Percentiles rank a stretch among this genome's conserved stretches.
Conservation (phyloP, 805 yeast species). For the Cyberlindnera maclurae region DNA sequence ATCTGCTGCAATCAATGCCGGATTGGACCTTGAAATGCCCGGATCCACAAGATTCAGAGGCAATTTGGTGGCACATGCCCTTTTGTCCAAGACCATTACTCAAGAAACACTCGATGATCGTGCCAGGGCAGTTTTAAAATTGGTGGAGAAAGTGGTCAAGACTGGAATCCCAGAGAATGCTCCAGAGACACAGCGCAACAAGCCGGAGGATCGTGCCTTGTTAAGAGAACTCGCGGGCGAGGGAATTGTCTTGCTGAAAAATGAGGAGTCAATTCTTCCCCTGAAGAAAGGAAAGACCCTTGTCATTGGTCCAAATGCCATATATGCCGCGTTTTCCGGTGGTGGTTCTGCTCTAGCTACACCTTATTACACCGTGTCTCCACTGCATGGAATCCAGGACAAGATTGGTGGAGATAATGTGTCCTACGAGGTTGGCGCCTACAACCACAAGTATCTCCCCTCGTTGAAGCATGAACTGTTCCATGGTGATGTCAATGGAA, state of each 20-base stretch:
- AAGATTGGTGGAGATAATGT: conserved; percentile 17
- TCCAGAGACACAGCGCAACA: conserved; percentile 33
- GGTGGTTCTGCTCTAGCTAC: conserved; percentile 55
- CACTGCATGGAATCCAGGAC: conserved; percentile 37
- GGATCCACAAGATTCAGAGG: conserved; percentile 45
- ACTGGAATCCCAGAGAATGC: conserved; percentile 36
- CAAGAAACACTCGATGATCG: conserved; percentile 38
- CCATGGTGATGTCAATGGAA: conserved; percentile 17
- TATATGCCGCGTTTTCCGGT: conserved; percentile 42
- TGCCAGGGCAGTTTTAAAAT: conserved; percentile 38
- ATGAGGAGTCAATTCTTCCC: conserved; percentile 42
- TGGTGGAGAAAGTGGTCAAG: conserved; percentile 36
- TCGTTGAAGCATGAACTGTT: conserved; percentile 20
- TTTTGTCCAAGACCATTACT: conserved; percentile 33
- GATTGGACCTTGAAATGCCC: conserved; percentile 60
- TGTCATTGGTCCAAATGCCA: conserved; percentile 57
- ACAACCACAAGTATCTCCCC: conserved; percentile 28
- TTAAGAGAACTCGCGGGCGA: conserved; percentile 43
- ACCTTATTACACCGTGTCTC: conserved; percentile 42
- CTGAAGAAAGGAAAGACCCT: conserved; percentile 37
- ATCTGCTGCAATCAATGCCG: conserved; percentile 40
- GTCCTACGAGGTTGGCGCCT: conserved; percentile 29
- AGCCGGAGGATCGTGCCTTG: conserved; percentile 32
- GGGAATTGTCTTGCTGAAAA: conserved; percentile 49
- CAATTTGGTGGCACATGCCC: conserved; percentile 28